Evolutionary conservation across 1,284 basidiomycete genomes (phyloP), one percentile per base, ranked within the genome.

Genomic region (Boletus coffeatus): DNA sequence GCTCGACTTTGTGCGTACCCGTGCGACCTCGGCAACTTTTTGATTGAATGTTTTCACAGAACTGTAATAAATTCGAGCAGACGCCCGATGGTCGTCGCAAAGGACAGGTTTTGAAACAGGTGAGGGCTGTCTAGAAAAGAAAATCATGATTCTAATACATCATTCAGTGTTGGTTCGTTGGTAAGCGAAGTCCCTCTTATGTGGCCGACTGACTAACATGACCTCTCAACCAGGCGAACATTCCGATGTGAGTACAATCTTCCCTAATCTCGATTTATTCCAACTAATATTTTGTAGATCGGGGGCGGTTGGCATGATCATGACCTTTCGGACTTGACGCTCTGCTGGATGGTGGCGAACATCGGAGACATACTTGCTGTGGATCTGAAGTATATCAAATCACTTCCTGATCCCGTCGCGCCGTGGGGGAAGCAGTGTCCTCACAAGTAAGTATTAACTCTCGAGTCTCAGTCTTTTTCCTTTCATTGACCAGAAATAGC

Each of bases 331-430:
- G 86, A 89, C 68, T 57, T 89, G 41, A 80, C 85, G 5, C 74
- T 90, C 50, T 77, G 77, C 52, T 90, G 88, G 88, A 88, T 90
- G 85, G 79, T 80, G 59, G 80, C 85, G 4, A 81, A 88, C 62
- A 72, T 89, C 48, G 77, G 75, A 46, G 78, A 82, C 60, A 80
- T 83, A 2, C 71, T 90, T 43, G 81, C 81, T 5, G 69, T 89
- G 57, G 85, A 90, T 68, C 67, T 78, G 48, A 69, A 76, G 11
- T 89, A 90, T 67, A 66, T 88, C 10, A 69, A 69, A 43, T 75
- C 77, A 11, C 76, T 87, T 32, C 75, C 80, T 1, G 73, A 79
- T 11, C 86, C 88, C 1, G 79, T 78, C 4, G 79, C 79, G 5
- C 77, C 79, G 13, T 90, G 87, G 86, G 88, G 88, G 18, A 70